Conservation (phyloP, 2,329 filamentous ascomycete genomes). For the Aspergillus texensis region DNA sequence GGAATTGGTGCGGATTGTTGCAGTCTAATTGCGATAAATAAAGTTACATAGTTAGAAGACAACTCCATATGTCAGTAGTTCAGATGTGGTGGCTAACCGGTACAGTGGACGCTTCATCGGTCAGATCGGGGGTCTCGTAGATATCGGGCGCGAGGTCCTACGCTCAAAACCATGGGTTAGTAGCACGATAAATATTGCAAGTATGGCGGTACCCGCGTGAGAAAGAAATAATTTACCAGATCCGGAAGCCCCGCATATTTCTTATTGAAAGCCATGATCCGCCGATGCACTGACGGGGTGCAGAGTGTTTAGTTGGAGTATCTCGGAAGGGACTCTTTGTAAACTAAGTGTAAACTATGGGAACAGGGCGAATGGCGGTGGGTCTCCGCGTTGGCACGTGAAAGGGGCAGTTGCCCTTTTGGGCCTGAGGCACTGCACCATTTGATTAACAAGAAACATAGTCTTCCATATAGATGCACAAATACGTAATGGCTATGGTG, state of each 20-base stretch:
- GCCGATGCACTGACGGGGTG: background rate
- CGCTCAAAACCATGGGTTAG: constrained; percentile 1
- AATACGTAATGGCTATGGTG: background rate
- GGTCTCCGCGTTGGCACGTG: constrained; percentile 12
- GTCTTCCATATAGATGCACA: background rate
- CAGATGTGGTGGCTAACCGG: constrained; percentile 58
- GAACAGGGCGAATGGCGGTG: background rate
- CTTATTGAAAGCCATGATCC: constrained; percentile 64
- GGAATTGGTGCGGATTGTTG: constrained; percentile 60
- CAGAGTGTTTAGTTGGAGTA: background rate
- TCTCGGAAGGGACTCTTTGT: background rate
- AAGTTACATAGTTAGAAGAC: constrained; percentile 33
- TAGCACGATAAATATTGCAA: constrained; percentile 5
- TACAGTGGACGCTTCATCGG: constrained; percentile 84
- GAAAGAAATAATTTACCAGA: constrained; percentile 56
- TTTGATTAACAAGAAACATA: background rate
- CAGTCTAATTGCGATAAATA: constrained; percentile 54
- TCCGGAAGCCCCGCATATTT: constrained; percentile 84
- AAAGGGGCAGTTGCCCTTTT: constrained; percentile 7
- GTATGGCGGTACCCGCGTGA: background rate
- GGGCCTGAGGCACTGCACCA: constrained; percentile 2
- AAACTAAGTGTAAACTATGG: constrained; percentile 12
- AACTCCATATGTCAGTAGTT: background rate
- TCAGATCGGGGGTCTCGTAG: constrained; percentile 93
- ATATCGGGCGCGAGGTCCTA: constrained; percentile 92